Evolutionary conservation across 495 filamentous ascomycete species (phyloP).

Genomic region (Aspergillus haitiensis): DNA sequence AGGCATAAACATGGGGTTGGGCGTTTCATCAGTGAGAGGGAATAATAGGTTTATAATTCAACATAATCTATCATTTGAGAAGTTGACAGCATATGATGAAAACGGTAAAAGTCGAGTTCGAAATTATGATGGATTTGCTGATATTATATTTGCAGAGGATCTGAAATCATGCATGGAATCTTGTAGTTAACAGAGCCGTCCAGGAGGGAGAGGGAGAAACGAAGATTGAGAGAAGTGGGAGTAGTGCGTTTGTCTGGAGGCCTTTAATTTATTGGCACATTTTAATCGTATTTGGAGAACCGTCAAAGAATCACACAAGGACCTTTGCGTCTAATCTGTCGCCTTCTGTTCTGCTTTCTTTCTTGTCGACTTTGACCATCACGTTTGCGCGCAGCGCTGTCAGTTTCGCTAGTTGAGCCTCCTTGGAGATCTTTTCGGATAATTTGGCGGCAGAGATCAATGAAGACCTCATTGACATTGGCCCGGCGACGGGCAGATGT

Average conservation of each 20-base stretch:
- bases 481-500: slow-evolving; percentile 78
- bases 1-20: slow-evolving; percentile 3
- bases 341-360: slow-evolving; percentile 34
- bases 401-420: slow-evolving; percentile 39
- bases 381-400: slow-evolving; percentile 37
- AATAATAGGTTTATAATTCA: slow-evolving; percentile 16
- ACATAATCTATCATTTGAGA: slow-evolving; percentile 30
- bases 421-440: slow-evolving; percentile 66
- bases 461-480: slow-evolving; percentile 95
- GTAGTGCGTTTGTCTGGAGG: slow-evolving; percentile 7
- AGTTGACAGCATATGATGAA: slow-evolving; percentile 25
- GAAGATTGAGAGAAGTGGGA: slow-evolving; percentile 4
- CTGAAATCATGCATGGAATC: slow-evolving; percentile 10
- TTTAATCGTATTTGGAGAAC: slow-evolving; percentile 6
- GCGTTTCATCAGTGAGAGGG: slow-evolving; percentile 2
- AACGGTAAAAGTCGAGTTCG: slow-evolving; percentile 9
- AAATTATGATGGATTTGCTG: slow-evolving; percentile 17
- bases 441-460: slow-evolving; percentile 91
- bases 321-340: slow-evolving; percentile 32
- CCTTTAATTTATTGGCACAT: slow-evolving; percentile 5
- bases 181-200: not conserved
- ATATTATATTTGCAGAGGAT: slow-evolving; percentile 18
- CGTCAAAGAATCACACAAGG: slow-evolving; percentile 48
- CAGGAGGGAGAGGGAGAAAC: not conserved
- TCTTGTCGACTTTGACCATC: slow-evolving; percentile 36